These are phyloP conservation scores for Apophysomyces elegans DNA, from an alignment of 371 early-diverging fungal species.

Conservation along the genomic window DNA sequence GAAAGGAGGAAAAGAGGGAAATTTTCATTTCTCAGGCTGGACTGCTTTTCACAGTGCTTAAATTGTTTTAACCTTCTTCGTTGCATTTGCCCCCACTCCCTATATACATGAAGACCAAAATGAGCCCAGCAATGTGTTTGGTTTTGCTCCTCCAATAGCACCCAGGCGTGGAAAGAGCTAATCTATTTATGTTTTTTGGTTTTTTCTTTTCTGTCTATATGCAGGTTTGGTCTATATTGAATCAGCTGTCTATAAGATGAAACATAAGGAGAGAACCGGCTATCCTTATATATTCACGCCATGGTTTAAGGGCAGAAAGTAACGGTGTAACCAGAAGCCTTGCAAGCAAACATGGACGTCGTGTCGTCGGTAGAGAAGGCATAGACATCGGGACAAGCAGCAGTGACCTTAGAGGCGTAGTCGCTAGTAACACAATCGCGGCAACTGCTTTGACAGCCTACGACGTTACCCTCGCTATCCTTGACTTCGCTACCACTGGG, in stretches of 20 bases:
- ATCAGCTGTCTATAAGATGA: no score
- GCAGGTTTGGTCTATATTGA: no score
- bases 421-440: conserved; percentile 32
- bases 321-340: conserved; percentile 24
- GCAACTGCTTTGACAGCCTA: conserved; percentile 46
- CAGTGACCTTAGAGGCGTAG: conserved; percentile 34
- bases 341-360: conserved; percentile 28
- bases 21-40: no score
- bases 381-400: conserved; percentile 30
- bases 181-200: not conserved
- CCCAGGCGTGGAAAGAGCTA: not conserved
- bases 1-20: no score
- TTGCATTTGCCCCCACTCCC: no score
- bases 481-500: conserved; percentile 33
- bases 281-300: not conserved
- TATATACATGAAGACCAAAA: no score
- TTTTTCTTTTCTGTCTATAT: not conserved
- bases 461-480: conserved; percentile 27
- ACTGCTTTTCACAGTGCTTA: no score
- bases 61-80: no score
- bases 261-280: not conserved
- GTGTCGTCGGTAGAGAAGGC: conserved; percentile 38
- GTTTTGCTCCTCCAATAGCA: no score
- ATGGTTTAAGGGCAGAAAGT: conserved; percentile 26
- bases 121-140: no score